Evolutionary conservation across 352 stramenopile species (phyloP), one percentile per base, ranked within the genome.

Genomic region (Globisporangium megalacanthum): DNA sequence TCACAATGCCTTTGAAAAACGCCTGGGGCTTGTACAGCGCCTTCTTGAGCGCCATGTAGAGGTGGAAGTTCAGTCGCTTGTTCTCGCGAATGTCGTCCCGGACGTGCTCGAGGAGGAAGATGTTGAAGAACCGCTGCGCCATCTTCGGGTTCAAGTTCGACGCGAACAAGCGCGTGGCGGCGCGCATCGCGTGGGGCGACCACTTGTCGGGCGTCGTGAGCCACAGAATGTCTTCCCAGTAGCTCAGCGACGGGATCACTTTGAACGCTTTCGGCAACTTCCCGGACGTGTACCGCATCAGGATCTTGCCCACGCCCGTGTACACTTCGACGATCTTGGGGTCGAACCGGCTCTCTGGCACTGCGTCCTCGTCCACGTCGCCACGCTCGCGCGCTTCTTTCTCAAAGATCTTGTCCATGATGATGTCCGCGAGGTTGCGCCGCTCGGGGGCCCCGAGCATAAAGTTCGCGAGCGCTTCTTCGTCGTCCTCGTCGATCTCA

Each of bases 181-280:
- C 96, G 62, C 87, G 97, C 86, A 98, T 99, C 9, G 97, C 95
- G 60, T 99, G 96, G n/a, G 96, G 95, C 10, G 97, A 99, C 97
- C 97, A 99, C 65, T 93, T 88, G 61, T 99, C 96, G 4, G 97
- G 97, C 55, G 81, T 87, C 25, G 97, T 99, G 45, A 99, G 81
- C 82, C 97, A 99, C 59, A 99, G 69, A 68, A 96, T 94, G 59
- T 95, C 96, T 64, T 99, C 98, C 98, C 98, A 99, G 75, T 99
- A 99, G 61, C 82, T 96, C 49, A 99, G 69, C 25, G 92, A 97
- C 20, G 98, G 98, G 60, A 99, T 98, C 37, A 99, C 97, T 80
- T 99, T 99, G 79, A 99, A 99, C 17, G 97, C 97, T 79, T 99
- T 99, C 7, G 98, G 97, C 44, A 99, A 76, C 71, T 99, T 99